These are phyloP conservation scores for Syncephalis plumigaleata DNA, from an alignment of 371 early-diverging fungal genomes.

Conservation along the genomic window DNA sequence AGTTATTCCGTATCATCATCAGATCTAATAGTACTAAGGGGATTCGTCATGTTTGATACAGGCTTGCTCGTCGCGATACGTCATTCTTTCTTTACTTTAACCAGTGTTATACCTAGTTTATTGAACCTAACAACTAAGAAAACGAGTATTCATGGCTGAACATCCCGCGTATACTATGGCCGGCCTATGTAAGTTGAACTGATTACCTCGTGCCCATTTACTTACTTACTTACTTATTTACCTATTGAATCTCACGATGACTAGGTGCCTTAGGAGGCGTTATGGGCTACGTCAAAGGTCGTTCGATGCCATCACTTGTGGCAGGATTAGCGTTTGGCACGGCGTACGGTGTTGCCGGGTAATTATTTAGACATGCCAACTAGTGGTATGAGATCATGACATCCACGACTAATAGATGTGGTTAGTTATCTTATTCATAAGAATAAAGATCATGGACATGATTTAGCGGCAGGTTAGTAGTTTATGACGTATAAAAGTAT, in stretches of 20 bases:
- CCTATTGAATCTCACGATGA: too few relatives aligned
- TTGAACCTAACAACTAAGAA: too few relatives aligned
- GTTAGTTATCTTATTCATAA: conserved; percentile 29
- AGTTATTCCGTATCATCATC: too few relatives aligned
- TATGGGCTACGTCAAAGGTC: conserved; percentile 33
- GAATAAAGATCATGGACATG: conserved; percentile 45
- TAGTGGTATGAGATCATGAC: too few relatives aligned
- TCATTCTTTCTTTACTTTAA: too few relatives aligned
- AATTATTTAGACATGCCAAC: background rate
- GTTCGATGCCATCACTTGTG: conserved; percentile 35
- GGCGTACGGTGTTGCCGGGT: conserved; percentile 35
- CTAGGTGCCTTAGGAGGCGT: conserved; percentile 28
- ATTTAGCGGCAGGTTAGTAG: conserved; percentile 26
- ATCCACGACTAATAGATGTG: background rate
- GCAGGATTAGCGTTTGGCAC: conserved; percentile 45
- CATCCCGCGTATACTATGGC: conserved; percentile 29
- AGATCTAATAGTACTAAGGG: too few relatives aligned
- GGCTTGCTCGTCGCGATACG: too few relatives aligned
- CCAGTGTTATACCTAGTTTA: too few relatives aligned
- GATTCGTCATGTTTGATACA: too few relatives aligned
- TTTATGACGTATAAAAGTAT: too few relatives aligned
- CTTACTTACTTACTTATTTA: background rate
- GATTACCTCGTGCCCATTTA: background rate
- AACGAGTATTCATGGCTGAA: too few relatives aligned
- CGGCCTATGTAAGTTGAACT: conserved; percentile 15